phyloP scores from a whole-genome alignment of 2,329 filamentous ascomycete genomes.

The Alternaria brassicicola region DNA sequence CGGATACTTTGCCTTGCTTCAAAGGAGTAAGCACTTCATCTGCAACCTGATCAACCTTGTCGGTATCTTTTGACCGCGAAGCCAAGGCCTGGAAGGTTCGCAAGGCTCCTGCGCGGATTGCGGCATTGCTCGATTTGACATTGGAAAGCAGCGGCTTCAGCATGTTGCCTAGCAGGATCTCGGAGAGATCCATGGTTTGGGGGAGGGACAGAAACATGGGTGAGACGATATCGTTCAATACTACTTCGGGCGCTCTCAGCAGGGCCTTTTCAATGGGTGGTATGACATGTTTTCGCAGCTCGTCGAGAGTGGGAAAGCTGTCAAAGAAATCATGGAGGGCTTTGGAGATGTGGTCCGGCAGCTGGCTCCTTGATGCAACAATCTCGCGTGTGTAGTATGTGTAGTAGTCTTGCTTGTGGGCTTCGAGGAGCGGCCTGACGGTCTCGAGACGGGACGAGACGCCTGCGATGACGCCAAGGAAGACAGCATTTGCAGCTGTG shows the following conservation, averaged over 20 bases:
- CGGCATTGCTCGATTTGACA: slow-evolving; percentile 84
- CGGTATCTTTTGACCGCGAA: slow-evolving; percentile 63
- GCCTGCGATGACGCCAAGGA: slow-evolving; percentile 85
- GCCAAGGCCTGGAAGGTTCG: slow-evolving; percentile 76
- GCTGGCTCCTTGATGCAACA: slow-evolving; percentile 73
- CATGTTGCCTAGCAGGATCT: slow-evolving; percentile 71
- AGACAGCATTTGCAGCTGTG: slow-evolving; percentile 71
- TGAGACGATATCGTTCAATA: slow-evolving; percentile 78
- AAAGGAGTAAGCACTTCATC: slow-evolving; percentile 81
- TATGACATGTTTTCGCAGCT: slow-evolving; percentile 76
- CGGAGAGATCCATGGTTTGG: slow-evolving; percentile 74
- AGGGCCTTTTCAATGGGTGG: slow-evolving; percentile 88
- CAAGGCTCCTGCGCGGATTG: slow-evolving; percentile 76
- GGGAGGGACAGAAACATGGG: slow-evolving; percentile 75
- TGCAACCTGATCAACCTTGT: slow-evolving; percentile 68
- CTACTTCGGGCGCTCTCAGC: slow-evolving; percentile 85
- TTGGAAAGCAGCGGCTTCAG: slow-evolving; percentile 89
- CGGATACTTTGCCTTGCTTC: slow-evolving; percentile 81
- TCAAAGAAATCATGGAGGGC: slow-evolving; percentile 83
- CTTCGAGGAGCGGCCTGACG: slow-evolving; percentile 66
- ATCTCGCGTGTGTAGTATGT: slow-evolving; percentile 86
- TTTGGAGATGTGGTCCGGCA: slow-evolving; percentile 74
- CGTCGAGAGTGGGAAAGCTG: slow-evolving; percentile 73
- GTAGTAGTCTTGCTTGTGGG: slow-evolving; percentile 74
- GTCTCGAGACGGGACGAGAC: slow-evolving; percentile 76